These are phyloP conservation scores for Entomortierella beljakovae DNA, from an alignment of 192 early-diverging fungal species.

Conservation along the genomic window DNA sequence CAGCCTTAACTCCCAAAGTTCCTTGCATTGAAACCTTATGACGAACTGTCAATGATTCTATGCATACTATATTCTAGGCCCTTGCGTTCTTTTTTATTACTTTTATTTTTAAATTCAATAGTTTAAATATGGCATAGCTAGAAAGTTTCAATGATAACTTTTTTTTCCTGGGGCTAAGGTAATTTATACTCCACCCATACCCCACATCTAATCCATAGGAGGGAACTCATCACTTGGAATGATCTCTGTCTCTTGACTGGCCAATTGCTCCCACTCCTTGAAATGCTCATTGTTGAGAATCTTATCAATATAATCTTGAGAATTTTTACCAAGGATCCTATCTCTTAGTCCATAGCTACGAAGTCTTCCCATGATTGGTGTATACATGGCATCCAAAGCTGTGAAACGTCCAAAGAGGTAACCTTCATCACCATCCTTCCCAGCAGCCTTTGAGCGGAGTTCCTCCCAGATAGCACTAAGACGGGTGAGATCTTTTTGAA, in stretches of 20 bases:
- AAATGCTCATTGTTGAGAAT: conserved; percentile 27
- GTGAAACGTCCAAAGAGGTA: conserved; percentile 56
- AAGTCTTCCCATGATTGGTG: conserved; percentile 43
- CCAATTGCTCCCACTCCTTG: conserved; percentile 38
- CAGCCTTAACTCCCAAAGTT: too few relatives aligned
- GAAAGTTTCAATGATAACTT: too few relatives aligned
- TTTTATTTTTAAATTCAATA: too few relatives aligned
- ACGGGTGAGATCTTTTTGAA: conserved; percentile 21
- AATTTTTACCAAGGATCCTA: conserved; percentile 30
- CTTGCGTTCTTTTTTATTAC: too few relatives aligned
- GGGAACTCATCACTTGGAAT: conserved; percentile 34
- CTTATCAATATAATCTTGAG: conserved; percentile 26
- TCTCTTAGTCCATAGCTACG: conserved; percentile 8
- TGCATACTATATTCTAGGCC: too few relatives aligned
- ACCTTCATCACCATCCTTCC: conserved; percentile 36
- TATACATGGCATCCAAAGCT: conserved; percentile 54
- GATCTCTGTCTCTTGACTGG: conserved; percentile 30
- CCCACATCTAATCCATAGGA: background rate
- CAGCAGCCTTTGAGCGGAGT: conserved; percentile 35
- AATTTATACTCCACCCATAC: background rate
- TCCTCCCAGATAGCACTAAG: conserved; percentile 46
- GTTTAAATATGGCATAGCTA: too few relatives aligned
- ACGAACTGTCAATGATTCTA: too few relatives aligned
- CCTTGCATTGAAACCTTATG: too few relatives aligned
- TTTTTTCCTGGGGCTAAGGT: too few relatives aligned